These are phyloP conservation scores for Hymenoscyphus albidus DNA, from an alignment of 2,329 filamentous ascomycete genomes.

Conservation along the genomic window DNA sequence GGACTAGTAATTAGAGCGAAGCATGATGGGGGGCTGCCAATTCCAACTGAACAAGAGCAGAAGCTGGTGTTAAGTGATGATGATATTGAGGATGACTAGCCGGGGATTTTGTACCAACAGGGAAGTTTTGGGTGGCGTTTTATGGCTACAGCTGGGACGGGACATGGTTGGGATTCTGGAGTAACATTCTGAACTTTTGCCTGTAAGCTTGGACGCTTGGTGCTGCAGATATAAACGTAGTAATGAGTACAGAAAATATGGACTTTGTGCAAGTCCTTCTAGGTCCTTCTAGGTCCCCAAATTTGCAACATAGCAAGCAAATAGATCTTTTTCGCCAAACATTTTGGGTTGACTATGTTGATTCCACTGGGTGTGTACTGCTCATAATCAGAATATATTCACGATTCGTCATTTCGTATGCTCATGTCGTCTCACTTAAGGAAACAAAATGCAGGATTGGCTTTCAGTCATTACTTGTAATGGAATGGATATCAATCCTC, in stretches of 20 bases:
- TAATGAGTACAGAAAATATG: background rate
- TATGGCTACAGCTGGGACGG: background rate
- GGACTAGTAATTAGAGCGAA: conserved; percentile 29
- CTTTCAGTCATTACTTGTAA: too few relatives aligned
- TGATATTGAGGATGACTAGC: conserved; percentile 61
- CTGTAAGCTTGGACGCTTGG: background rate
- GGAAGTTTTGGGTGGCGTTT: background rate
- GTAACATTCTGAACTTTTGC: background rate
- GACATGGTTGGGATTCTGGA: background rate
- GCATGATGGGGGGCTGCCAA: conserved; percentile 20
- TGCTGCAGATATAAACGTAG: background rate
- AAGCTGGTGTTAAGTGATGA: conserved; percentile 75
- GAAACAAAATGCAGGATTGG: background rate
- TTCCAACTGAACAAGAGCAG: conserved; percentile 44
- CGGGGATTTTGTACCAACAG: background rate
- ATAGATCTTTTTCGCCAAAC: background rate
- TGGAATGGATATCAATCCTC: background rate
- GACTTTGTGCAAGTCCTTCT: background rate
- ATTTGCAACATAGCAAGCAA: background rate
- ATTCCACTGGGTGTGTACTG: background rate
- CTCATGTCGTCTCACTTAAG: background rate
- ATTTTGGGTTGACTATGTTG: background rate
- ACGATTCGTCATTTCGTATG: background rate
- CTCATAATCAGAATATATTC: background rate
- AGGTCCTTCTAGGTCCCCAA: background rate